Conservation (phyloP, 1,284 basidiomycete species). For the Sporisorium graminicola region DNA sequence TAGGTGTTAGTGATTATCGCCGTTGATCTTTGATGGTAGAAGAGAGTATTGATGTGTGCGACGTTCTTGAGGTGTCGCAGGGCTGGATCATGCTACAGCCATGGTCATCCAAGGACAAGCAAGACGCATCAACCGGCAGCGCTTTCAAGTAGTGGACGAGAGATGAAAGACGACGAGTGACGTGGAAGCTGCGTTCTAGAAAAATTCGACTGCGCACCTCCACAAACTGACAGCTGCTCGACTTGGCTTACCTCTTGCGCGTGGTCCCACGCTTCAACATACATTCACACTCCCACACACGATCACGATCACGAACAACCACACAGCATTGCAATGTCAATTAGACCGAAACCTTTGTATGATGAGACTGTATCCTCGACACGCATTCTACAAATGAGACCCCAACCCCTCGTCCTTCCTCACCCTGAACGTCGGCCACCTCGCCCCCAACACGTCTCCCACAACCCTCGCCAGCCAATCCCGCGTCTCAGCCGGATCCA, state of each 20-base stretch:
- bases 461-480: constrained; percentile 34
- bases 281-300: not conserved
- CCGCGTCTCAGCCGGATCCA: constrained; percentile 56
- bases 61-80: not conserved
- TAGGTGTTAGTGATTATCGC: too few species aligned
- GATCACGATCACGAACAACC: too few species aligned
- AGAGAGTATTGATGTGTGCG: not conserved
- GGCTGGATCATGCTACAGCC: not conserved
- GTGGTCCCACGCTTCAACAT: not conserved
- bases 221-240: constrained; percentile 2
- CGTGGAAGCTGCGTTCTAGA: constrained; percentile 18
- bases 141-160: not conserved
- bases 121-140: not conserved
- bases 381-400: constrained; percentile 18
- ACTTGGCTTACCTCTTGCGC: not conserved
- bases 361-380: not conserved
- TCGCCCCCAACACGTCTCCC: constrained; percentile 20
- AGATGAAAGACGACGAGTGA: constrained; percentile 5
- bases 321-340: not conserved
- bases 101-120: not conserved
- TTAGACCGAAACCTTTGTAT: not conserved
- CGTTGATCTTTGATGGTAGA: not conserved
- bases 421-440: constrained; percentile 20
- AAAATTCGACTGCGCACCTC: not conserved
- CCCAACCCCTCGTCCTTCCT: constrained; percentile 1